Conservation (phyloP, 257 asterid genomes). For the Prunella vulgaris region DNA sequence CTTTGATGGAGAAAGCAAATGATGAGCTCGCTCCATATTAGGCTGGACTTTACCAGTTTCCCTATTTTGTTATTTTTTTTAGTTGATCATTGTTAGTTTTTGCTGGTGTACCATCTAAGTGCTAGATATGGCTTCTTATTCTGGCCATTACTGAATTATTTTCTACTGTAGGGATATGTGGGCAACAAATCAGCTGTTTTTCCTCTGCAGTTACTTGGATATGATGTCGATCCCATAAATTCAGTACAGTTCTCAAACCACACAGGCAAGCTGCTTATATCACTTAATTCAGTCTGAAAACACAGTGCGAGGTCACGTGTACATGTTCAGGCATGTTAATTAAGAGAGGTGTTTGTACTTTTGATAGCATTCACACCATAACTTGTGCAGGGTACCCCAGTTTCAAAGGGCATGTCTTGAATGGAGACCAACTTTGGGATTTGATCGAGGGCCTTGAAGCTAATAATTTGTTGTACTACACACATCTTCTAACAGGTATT, state of each 20-base stretch:
- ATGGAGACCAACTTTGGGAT: conserved; percentile 96
- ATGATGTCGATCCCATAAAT: conserved; percentile 92
- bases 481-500: conserved; percentile 94
- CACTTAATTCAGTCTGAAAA: conserved; percentile 40
- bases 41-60: neutral
- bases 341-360: neutral
- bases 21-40: neutral
- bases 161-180: conserved; percentile 71
- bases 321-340: conserved; percentile 24
- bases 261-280: conserved; percentile 87
- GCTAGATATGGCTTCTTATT: conserved; percentile 14
- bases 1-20: neutral
- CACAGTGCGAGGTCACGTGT: conserved; percentile 41
- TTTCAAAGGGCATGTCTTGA: conserved; percentile 94
- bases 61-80: neutral
- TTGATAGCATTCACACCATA: conserved; percentile 16
- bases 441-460: conserved; percentile 91
- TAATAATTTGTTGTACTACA: conserved; percentile 73
- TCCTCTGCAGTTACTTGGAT: conserved; percentile 92
- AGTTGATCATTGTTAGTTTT: neutral
- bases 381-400: conserved; percentile 84
- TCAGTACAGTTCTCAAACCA: conserved; percentile 99
- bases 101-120: conserved; percentile 2
- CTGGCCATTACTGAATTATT: conserved; percentile 11
- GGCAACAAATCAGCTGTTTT: conserved; percentile 99